Base-by-base conservation (phyloP, 1,284 basidiomycete species). In the Hymenochaete sp. region DNA sequence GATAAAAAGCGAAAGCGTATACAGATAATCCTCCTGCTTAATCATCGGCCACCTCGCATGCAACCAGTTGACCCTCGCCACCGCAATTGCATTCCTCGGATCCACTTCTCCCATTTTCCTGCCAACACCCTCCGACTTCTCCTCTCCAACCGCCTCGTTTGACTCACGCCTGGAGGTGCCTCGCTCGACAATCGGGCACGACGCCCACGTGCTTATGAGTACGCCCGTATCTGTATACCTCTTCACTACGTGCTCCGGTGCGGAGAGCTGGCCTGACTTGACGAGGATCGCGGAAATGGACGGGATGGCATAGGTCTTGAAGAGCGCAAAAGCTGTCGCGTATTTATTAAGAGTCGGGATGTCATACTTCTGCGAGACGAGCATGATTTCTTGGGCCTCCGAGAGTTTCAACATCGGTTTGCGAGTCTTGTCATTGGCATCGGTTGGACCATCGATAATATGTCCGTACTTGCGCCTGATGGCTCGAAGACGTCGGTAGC, bases 281-380 rank as follows among this genome's bases (percentile, higher is more conserved):
- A 52, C 44, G 1, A 73, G 58, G 13, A 72, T 54, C 35, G 62
- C 60, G 1, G 71, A 71, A 21, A 71, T 68, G 0, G 65, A 59
- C 1, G 71, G 70, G 43, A 72, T 65, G 1, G 56, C 67, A 58
- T 69, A 71, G 3, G 70, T 72, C 54, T 71, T 71, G 60, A 72
- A 71, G 32, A 73, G 52, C 1, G 69, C 71, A 54, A 72, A 71
- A 0, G 66, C 57, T 19, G 68, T 44, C 0, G 68, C 55, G 50
- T 66, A 63, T 24, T 61, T 57, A 42, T 66, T 43, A 2, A 73
- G 47, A 6, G 53, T 42, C 2, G 70, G 69, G 67, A 71, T 69
- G 48, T 73, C 71, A 46, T 64, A 70, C 13, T 57, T 45, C 2
- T 49, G 47, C 1, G 61, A 57, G 2, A 61, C 49, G 14, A 58